These are phyloP conservation scores for Byssothecium circinans DNA, from an alignment of 2,329 filamentous ascomycete genomes.

Conservation along the genomic window DNA sequence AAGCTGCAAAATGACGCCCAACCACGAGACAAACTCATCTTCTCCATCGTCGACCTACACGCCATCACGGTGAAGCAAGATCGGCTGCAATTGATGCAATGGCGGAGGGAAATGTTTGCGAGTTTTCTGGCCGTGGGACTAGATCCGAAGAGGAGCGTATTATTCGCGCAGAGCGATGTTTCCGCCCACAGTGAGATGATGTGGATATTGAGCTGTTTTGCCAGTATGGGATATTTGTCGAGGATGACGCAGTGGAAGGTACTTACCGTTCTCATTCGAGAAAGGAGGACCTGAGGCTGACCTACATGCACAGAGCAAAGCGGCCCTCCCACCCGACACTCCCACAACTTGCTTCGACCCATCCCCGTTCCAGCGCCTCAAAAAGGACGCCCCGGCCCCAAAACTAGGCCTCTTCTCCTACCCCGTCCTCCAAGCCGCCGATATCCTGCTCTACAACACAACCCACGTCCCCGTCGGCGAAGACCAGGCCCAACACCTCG, in stretches of 20 bases:
- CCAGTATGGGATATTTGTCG: constrained; percentile 89
- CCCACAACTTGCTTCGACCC: constrained; percentile 55
- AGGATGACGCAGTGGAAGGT: constrained; percentile 99
- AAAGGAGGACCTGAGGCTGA: too few relatives aligned
- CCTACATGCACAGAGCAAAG: constrained; percentile 58
- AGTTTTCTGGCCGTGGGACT: constrained; percentile 82
- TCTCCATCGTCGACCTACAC: constrained; percentile 90
- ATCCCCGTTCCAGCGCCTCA: constrained; percentile 41
- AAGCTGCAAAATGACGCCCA: constrained; percentile 68
- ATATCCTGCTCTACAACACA: constrained; percentile 81
- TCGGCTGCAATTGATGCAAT: constrained; percentile 60
- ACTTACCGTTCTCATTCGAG: too few relatives aligned
- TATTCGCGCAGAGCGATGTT: constrained; percentile 83
- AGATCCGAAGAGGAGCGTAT: constrained; percentile 70
- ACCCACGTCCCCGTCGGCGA: constrained; percentile 97
- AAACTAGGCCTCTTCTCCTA: constrained; percentile 95
- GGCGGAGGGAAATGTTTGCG: constrained; percentile 75
- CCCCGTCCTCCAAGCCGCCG: constrained; percentile 91
- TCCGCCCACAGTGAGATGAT: constrained; percentile 84
- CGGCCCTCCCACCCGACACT: constrained; percentile 63
- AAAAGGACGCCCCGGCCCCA: constrained; percentile 55
- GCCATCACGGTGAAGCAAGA: constrained; percentile 78
- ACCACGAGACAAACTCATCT: constrained; percentile 67
- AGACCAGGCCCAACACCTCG: constrained; percentile 90
- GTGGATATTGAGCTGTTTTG: constrained; percentile 94